Conservation (phyloP, 1,284 basidiomycete species). For the Coriolopsis trogii region DNA sequence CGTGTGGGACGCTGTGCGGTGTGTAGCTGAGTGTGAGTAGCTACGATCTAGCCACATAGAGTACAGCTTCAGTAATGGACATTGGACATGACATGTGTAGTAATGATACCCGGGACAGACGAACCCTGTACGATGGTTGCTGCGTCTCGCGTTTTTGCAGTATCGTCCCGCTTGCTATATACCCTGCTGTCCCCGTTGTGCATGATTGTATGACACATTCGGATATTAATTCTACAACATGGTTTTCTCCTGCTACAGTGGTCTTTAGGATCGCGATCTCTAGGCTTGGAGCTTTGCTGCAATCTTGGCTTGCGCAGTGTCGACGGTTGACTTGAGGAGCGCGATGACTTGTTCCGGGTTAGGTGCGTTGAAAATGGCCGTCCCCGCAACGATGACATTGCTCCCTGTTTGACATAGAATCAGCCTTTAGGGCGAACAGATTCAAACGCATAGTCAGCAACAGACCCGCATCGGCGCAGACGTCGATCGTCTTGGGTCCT, state of each 20-base stretch:
- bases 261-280: too few species aligned
- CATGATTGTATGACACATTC: constrained; percentile 8
- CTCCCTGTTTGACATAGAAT: too few species aligned
- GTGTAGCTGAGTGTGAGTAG: too few species aligned
- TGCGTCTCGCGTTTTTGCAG: too few species aligned
- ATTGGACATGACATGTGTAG: not conserved
- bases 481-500: constrained; percentile 86
- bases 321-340: constrained; percentile 72
- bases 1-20: too few species aligned
- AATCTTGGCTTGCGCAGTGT: constrained; percentile 63
- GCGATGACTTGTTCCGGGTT: constrained; percentile 81
- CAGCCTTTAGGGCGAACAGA: too few species aligned
- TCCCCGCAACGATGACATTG: constrained; percentile 98
- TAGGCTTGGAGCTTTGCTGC: constrained; percentile 23
- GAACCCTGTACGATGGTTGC: too few species aligned
- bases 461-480: constrained; percentile 88
- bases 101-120: too few species aligned
- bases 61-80: too few species aligned
- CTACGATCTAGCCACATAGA: too few species aligned
- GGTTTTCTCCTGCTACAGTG: not conserved
- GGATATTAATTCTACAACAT: constrained; percentile 17
- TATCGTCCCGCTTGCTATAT: not conserved
- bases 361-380: constrained; percentile 88
- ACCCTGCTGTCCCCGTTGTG: constrained; percentile 3
- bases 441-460: not conserved